Conservation (phyloP, 1,284 basidiomycete genomes). For the Erythrobasidium hasegawianum region DNA sequence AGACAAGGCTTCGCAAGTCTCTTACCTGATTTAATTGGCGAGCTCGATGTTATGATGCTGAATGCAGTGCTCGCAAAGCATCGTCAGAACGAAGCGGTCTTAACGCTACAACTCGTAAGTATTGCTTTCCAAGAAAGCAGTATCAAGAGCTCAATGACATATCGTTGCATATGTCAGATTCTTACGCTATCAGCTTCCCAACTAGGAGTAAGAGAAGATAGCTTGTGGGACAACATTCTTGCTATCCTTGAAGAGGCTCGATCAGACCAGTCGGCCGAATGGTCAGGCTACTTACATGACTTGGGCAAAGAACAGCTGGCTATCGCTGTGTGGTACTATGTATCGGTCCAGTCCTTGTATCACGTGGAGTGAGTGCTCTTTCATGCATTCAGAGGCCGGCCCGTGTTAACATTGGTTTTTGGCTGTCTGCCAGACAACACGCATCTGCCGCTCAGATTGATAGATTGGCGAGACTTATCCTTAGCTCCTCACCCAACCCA, state of each 20-base stretch:
- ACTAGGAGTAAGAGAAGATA: neutral
- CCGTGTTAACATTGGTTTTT: too few relatives aligned
- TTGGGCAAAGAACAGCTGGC: constrained; percentile 7
- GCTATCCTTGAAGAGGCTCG: neutral
- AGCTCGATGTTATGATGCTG: too few relatives aligned
- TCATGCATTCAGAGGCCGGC: too few relatives aligned
- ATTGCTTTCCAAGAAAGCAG: too few relatives aligned
- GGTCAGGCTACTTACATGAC: constrained; percentile 30
- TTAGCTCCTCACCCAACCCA: neutral
- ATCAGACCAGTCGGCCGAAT: neutral
- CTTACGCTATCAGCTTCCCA: too few relatives aligned
- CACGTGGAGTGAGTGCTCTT: constrained; percentile 39
- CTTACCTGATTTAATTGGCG: too few relatives aligned
- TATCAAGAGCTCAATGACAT: too few relatives aligned
- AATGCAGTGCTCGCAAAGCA: too few relatives aligned
- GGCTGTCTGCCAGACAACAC: neutral
- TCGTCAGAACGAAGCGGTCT: too few relatives aligned
- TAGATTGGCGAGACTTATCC: constrained; percentile 15
- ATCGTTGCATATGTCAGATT: too few relatives aligned
- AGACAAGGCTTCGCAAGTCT: too few relatives aligned
- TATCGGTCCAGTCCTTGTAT: constrained; percentile 25
- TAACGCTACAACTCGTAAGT: too few relatives aligned
- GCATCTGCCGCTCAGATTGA: constrained; percentile 24
- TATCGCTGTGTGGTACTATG: constrained; percentile 37
- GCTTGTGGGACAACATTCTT: neutral